Evolutionary conservation across 2,329 filamentous ascomycete genomes (phyloP).

Genomic region (Aspergillus ibericus): DNA sequence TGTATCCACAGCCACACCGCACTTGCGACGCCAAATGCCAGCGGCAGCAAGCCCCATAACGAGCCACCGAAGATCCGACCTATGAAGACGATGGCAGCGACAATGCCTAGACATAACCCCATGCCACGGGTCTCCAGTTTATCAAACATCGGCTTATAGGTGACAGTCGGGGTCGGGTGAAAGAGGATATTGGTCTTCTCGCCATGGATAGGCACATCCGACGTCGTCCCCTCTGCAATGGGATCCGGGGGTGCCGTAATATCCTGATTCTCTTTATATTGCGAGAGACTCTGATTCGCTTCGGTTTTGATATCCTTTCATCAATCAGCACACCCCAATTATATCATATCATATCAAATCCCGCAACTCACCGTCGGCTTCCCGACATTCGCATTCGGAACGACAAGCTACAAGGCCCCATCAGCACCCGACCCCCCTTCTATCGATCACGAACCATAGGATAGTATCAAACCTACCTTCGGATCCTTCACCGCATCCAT

Average conservation of each 20-base stretch:
- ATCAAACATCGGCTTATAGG: constrained; percentile 84
- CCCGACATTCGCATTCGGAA: constrained; percentile 86
- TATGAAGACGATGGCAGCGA: constrained; percentile 71
- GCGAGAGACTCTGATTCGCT: constrained; percentile 67
- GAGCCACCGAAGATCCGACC: constrained; percentile 78
- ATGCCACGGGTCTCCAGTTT: constrained; percentile 73
- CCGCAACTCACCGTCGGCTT: constrained; percentile 61
- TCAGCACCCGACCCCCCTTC: background rate
- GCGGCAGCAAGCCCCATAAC: constrained; percentile 72
- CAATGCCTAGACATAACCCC: constrained; percentile 67
- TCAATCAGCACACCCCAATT: background rate
- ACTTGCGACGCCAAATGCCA: constrained; percentile 69
- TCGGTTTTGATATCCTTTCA: constrained; percentile 66
- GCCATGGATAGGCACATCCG: constrained; percentile 91
- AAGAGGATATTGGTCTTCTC: constrained; percentile 97
- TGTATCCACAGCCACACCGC: constrained; percentile 89
- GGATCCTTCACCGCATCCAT: constrained; percentile 72
- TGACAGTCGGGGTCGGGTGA: constrained; percentile 86
- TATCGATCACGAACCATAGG: background rate
- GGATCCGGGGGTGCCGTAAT: constrained; percentile 89
- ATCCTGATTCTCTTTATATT: constrained; percentile 85
- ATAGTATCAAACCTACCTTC: constrained; percentile 51
- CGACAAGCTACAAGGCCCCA: constrained; percentile 59
- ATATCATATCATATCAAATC: constrained; percentile 2
- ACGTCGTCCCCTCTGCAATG: constrained; percentile 75